Conservation (phyloP, 148 eudicot species). For the Dysphania ambrosioides region DNA sequence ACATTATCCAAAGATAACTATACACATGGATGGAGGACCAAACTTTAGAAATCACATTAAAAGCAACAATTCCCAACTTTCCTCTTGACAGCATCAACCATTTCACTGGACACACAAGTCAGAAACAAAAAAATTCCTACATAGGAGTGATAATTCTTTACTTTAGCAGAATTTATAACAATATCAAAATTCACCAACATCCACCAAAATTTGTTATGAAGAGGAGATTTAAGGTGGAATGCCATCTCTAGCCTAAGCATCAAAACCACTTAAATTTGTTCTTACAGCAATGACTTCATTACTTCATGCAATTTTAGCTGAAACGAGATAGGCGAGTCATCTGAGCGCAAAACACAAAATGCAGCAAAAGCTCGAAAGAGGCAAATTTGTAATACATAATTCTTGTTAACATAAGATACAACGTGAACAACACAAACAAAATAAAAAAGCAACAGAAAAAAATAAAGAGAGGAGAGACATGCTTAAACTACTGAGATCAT, state of each 20-base stretch:
- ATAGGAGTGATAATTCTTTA: too few species aligned
- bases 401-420: background rate
- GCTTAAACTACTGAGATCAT: background rate
- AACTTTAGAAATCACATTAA: background rate
- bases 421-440: background rate
- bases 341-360: background rate
- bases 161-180: too few species aligned
- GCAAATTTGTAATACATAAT: background rate
- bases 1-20: background rate
- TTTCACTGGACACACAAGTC: background rate
- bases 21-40: background rate
- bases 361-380: background rate
- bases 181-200: too few species aligned
- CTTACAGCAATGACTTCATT: background rate
- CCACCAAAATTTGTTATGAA: too few species aligned
- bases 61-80: background rate
- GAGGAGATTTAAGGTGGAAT: too few species aligned
- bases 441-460: background rate
- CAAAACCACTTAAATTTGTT: background rate
- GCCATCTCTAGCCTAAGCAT: background rate
- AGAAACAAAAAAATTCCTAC: too few species aligned
- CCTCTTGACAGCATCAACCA: background rate
- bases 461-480: slow-evolving; percentile 2
- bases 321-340: background rate
- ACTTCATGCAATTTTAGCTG: background rate